Percentiles rank a stretch among this genome's conserved stretches.
Evolutionary conservation across 202 grass and related monocot species (phyloP).

Genomic region (Setaria viridis): DNA sequence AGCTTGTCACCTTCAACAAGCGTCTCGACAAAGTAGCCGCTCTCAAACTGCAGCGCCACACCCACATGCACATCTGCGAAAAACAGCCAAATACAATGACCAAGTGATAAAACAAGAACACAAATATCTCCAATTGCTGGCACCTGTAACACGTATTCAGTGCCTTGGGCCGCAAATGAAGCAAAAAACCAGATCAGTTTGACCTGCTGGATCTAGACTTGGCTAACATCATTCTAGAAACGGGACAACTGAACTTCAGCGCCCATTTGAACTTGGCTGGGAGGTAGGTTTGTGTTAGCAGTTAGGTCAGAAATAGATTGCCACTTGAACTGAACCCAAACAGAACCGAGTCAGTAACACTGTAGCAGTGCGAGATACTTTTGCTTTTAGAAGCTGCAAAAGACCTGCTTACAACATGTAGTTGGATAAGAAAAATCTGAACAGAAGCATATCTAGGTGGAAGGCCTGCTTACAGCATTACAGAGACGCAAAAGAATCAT

Average conservation of each 20-base stretch:
- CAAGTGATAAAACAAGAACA: slow-evolving; percentile 15
- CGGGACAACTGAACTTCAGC: background rate
- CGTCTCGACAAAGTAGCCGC: slow-evolving; percentile 94
- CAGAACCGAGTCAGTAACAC: background rate
- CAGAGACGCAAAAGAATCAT: background rate
- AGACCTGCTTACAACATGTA: background rate
- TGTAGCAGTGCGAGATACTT: background rate
- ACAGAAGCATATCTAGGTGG: background rate
- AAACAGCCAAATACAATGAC: slow-evolving; percentile 18
- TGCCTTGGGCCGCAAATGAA: background rate
- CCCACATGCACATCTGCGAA: slow-evolving; percentile 71
- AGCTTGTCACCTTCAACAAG: slow-evolving; percentile 95
- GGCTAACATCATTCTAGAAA: background rate
- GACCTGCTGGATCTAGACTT: slow-evolving; percentile 1
- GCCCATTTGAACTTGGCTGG: background rate
- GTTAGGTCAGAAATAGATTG: background rate
- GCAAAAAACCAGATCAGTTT: background rate
- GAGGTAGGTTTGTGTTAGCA: background rate
- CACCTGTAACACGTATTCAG: background rate
- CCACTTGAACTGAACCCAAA: background rate
- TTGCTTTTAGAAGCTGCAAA: background rate
- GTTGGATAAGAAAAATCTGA: background rate
- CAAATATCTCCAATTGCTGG: background rate
- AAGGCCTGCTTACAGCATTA: background rate
- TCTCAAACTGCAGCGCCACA: slow-evolving; percentile 74